A percentile compares a stretch with the other conserved stretches of the same genome.
phyloP scores from a whole-genome alignment of 164 flowering plant genomes.

The Tinospora cordifolia region DNA sequence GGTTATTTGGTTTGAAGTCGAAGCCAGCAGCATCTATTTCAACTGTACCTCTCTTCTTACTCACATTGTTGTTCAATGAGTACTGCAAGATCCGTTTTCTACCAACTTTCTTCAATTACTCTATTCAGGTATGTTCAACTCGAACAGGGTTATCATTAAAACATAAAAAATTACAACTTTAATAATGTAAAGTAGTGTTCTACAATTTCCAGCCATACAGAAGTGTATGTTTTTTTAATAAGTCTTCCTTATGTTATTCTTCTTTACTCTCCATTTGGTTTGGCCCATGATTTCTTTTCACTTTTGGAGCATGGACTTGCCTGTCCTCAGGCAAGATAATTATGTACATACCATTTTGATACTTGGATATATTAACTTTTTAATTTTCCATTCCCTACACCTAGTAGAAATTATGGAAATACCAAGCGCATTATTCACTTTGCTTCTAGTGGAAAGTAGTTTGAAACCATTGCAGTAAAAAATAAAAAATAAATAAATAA shows the following conservation, averaged over 20 bases:
- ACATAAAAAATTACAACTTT: background rate
- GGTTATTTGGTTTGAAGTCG: conserved; percentile 76
- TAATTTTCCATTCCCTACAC: too few relatives aligned
- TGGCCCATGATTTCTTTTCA: too few relatives aligned
- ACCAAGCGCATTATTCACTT: too few relatives aligned
- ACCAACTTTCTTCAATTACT: conserved; percentile 48
- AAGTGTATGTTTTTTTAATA: background rate
- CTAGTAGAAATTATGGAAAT: too few relatives aligned
- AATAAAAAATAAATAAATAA: too few relatives aligned
- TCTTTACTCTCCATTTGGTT: too few relatives aligned
- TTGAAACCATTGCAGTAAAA: background rate
- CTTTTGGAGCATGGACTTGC: too few relatives aligned
- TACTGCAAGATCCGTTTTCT: conserved; percentile 83
- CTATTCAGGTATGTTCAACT: conserved; percentile 52
- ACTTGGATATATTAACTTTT: too few relatives aligned
- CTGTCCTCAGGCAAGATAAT: too few relatives aligned
- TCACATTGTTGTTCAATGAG: conserved; percentile 62
- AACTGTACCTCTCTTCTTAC: conserved; percentile 54
- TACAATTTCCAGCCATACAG: background rate
- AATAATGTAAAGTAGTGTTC: background rate
- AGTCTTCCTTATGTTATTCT: too few relatives aligned
- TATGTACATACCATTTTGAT: too few relatives aligned
- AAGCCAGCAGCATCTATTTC: conserved; percentile 65
- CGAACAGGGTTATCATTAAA: background rate
- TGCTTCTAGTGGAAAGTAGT: too few relatives aligned